Evolutionary conservation across 352 stramenopile genomes (phyloP), one percentile per base, ranked within the genome.

Genomic region (Globisporangium barbulae): DNA sequence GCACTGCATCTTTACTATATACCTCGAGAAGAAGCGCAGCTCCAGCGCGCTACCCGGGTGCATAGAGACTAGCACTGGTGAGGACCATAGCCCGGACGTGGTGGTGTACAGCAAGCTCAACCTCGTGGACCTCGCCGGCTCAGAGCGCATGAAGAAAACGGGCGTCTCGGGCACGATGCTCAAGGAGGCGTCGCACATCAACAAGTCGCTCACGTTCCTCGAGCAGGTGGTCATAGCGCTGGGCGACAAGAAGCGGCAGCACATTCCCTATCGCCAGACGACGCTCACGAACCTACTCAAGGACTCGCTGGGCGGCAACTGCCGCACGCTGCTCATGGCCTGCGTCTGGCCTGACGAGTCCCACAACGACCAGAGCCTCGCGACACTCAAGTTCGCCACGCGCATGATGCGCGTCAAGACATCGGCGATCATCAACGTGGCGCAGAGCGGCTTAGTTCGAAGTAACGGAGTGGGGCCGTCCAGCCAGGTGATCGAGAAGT

Each of bases 251-350:
- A 96, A 79, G 25, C 79, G 96, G 19, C 89, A 75, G 13, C 93
- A 98, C 63, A 85, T 98, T 22, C 94, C 94, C 21, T 98, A 97
- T 53, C 77, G 94, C 25, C 91, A 98, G 67, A 97, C 87, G 10
- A 98, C 97, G 65, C 84, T 98, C 17, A 98, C 94, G 42, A 86
- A 94, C 10, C 73, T 98, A 30, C 78, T 98, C 31, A 87, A 97
- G 58, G 89, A 97, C 50, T 92, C 85, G 15, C 70, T 97, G 0
- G 85, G 90, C 15, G 90, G 86, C 31, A 90, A 91, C 56, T 82
- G 78, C 22, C 83, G 83, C 10, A 96, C 90, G 15, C 73, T 90
- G 35, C 85, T 98, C 55, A 88, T 98, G 3, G 91, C 87, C 13
- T 96, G 88, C 66, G 72, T 91, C 22, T 96, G 86, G 63, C 85